A percentile compares a stretch with the other conserved stretches of the same genome.
Conservation (phyloP, 1,139 yeast species). For the Candida tetrigidarum region DNA sequence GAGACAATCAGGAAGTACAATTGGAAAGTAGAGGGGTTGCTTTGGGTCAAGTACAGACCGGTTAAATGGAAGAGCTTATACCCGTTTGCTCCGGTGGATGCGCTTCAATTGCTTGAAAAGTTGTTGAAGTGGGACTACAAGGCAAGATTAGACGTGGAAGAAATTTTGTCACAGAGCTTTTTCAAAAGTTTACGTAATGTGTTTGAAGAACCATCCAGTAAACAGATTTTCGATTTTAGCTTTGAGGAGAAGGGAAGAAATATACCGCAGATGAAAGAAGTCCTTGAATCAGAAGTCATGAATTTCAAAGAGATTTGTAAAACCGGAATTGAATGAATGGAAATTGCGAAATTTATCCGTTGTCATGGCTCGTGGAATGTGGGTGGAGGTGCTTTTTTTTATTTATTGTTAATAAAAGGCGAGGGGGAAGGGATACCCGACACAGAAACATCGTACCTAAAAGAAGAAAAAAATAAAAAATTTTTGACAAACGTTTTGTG, state of each 20-base stretch:
- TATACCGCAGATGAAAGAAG: conserved; percentile 42
- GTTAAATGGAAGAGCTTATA: conserved; percentile 54
- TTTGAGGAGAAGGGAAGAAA: conserved; percentile 52
- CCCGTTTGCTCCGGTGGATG: conserved; percentile 59
- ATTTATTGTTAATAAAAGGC: neutral
- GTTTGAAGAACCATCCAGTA: conserved; percentile 54
- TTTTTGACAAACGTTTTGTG: neutral
- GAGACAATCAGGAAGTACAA: conserved; percentile 33
- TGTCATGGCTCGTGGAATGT: no score
- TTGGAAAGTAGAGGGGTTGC: conserved; percentile 30
- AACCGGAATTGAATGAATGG: conserved; percentile 9
- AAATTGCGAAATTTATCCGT: conserved; percentile 2
- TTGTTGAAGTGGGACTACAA: conserved; percentile 65
- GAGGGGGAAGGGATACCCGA: neutral
- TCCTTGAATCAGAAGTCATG: conserved; percentile 51
- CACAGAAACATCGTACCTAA: neutral
- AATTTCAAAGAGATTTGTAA: conserved; percentile 26
- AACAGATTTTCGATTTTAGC: conserved; percentile 58
- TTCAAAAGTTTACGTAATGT: conserved; percentile 50
- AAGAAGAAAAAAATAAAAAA: no score
- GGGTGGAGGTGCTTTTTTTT: neutral
- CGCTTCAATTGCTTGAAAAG: conserved; percentile 47
- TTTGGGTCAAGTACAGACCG: conserved; percentile 24
- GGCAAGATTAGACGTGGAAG: conserved; percentile 49
- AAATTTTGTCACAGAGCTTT: conserved; percentile 57